Conservation (phyloP, 2,329 filamentous ascomycete species). For the Talaromyces islandicus region DNA sequence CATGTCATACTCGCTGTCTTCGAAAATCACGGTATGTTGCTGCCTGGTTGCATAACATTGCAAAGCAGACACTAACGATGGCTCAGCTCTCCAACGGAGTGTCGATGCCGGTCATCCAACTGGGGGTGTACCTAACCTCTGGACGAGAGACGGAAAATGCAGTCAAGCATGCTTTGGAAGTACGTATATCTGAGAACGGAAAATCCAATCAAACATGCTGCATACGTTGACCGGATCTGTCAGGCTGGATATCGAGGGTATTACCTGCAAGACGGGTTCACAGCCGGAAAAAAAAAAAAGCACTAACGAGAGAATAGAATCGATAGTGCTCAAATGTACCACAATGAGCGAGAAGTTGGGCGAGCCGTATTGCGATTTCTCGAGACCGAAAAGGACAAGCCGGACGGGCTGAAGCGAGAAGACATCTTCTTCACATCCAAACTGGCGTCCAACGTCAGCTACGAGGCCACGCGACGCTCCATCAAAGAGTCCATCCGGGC, state of each 20-base stretch:
- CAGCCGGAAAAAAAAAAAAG: too few relatives aligned
- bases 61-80: neutral
- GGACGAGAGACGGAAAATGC: constrained; percentile 54
- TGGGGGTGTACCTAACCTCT: constrained; percentile 68
- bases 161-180: constrained; percentile 53
- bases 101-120: constrained; percentile 64
- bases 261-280: neutral
- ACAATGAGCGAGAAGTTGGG: constrained; percentile 67
- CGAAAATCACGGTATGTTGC: constrained; percentile 10
- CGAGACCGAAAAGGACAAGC: constrained; percentile 38
- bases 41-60: neutral
- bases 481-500: constrained; percentile 61
- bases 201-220: neutral
- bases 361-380: constrained; percentile 58
- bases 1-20: constrained; percentile 10
- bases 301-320: constrained; percentile 21
- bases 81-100: constrained; percentile 57
- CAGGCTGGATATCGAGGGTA: constrained; percentile 21
- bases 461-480: constrained; percentile 60
- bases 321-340: constrained; percentile 60
- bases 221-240: constrained; percentile 24
- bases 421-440: constrained; percentile 79
- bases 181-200: constrained; percentile 21
- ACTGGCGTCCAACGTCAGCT: constrained; percentile 60
- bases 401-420: constrained; percentile 51